Evolutionary conservation across 306 rosid species (phyloP), one percentile per base, ranked within the genome.

Genomic region (Malus fusca): DNA sequence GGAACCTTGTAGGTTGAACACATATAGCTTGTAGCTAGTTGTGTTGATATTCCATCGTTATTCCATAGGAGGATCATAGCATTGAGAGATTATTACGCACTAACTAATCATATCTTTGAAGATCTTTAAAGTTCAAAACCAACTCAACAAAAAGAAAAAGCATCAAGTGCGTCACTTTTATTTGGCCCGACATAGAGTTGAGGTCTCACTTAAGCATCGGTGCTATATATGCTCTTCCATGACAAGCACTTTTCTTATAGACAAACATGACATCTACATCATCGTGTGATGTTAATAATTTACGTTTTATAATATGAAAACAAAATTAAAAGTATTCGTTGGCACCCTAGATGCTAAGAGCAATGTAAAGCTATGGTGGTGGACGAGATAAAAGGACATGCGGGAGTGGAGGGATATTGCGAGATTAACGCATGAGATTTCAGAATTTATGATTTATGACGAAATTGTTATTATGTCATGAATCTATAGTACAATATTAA

Each of bases 91-190:
- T 18, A 67, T 74, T 11, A 28, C 48, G 81, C 22, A 30, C 48
- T 44, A 76, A 73, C 64, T 68, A 42, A 82, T 83, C 78, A 82
- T 75, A 88, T 87, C 91, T 80, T 70, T 21, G 70, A 75, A 80
- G 83, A 82, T 89, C 87, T 82, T 82, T 19, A 73, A 56, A 70
- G 79, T 9, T 51, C 71, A 74, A 72, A 81, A n/a, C 65, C 67
- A 58, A 61, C 60, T 37, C 30, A 78, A 77, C 35, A 37, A 37
- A 37, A 37, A 37, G 42, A 80, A 66, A 76, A 64, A 9, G 61
- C 78, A 78, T 4, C 35, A 61, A 52, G 65, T 51, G 78, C 21
- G 72, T 19, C 59, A 22, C 61, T 35, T 23, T 55, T 48, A 26
- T 79, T 73, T 10, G 55, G 13, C 69, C 77, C 64, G 28, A 25